phyloP scores from a whole-genome alignment of 2,329 filamentous ascomycete genomes.

The Aureobasidium sp. region DNA sequence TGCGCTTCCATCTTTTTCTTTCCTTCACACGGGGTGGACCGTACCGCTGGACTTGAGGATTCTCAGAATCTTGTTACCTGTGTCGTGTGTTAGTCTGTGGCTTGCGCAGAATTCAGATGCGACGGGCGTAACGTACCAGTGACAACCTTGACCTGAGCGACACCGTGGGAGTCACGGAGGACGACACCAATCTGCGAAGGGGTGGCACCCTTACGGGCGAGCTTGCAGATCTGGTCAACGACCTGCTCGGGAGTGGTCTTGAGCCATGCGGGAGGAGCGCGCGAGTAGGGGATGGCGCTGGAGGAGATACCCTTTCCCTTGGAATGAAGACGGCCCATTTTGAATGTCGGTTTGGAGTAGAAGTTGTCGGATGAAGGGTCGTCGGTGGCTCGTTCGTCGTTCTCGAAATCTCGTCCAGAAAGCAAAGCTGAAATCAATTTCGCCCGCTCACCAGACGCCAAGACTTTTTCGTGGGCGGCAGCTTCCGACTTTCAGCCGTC shows the following conservation, averaged over 20 bases:
- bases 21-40: constrained; percentile 42
- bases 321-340: constrained; percentile 96
- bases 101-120: not conserved
- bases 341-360: constrained; percentile 31
- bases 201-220: constrained; percentile 97
- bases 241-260: constrained; percentile 99
- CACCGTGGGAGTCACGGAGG: constrained; percentile 94
- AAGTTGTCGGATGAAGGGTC: constrained; percentile 13
- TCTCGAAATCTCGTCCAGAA: not conserved
- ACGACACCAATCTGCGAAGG: constrained; percentile 99
- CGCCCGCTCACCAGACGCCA: not conserved
- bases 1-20: constrained; percentile 18
- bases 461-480: not conserved
- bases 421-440: not conserved
- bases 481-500: constrained; percentile 3
- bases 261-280: constrained; percentile 85
- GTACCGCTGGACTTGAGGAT: constrained; percentile 98
- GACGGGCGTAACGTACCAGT: constrained; percentile 59
- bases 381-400: constrained; percentile 14
- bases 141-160: constrained; percentile 95
- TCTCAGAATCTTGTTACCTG: constrained; percentile 99
- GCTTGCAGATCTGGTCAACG: constrained; percentile 98
- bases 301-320: constrained; percentile 98
- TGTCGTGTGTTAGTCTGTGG: constrained; percentile 11
- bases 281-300: constrained; percentile 95